These are phyloP conservation scores for Vitis labrusca DNA, from an alignment of 164 flowering plant species.

Conservation along the genomic window DNA sequence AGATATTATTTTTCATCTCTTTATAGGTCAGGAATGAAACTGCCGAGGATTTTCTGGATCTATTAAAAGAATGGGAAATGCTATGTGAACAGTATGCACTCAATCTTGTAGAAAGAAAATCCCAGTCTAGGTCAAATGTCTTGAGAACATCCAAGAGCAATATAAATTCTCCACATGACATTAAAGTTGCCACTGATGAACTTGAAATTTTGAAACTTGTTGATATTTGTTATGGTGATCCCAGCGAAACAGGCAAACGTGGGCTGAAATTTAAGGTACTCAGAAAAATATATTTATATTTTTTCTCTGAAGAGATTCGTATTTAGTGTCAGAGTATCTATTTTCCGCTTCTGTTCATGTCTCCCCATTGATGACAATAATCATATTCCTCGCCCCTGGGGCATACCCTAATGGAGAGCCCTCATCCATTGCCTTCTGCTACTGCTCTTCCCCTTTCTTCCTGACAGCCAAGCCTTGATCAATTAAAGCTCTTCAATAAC, in stretches of 20 bases:
- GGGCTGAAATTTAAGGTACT: conserved; percentile 74
- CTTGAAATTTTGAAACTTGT: conserved; percentile 63
- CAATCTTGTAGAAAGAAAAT: conserved; percentile 14
- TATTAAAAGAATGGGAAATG: conserved; percentile 80
- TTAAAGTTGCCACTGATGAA: conserved; percentile 45
- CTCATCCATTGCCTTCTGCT: too few species aligned
- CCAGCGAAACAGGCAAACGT: conserved; percentile 52
- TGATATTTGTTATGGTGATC: conserved; percentile 82
- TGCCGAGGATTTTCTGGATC: conserved; percentile 76
- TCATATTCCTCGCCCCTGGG: too few species aligned
- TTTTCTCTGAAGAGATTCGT: too few species aligned
- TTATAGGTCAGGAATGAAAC: conserved; percentile 77
- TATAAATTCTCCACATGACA: conserved; percentile 15
- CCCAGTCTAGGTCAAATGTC: conserved; percentile 15
- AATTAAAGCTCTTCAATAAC: too few species aligned
- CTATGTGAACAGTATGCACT: conserved; percentile 51
- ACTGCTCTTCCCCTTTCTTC: too few species aligned
- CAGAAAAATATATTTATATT: too few species aligned
- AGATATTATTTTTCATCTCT: conserved; percentile 4
- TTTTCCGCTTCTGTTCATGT: too few species aligned
- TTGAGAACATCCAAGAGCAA: conserved; percentile 11
- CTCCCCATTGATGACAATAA: too few species aligned
- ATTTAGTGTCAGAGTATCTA: too few species aligned
- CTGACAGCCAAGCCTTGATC: too few species aligned
- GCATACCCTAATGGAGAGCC: too few species aligned